These are phyloP conservation scores for Rhynchosporium agropyri DNA, from an alignment of 2,329 filamentous ascomycete species.

Conservation along the genomic window DNA sequence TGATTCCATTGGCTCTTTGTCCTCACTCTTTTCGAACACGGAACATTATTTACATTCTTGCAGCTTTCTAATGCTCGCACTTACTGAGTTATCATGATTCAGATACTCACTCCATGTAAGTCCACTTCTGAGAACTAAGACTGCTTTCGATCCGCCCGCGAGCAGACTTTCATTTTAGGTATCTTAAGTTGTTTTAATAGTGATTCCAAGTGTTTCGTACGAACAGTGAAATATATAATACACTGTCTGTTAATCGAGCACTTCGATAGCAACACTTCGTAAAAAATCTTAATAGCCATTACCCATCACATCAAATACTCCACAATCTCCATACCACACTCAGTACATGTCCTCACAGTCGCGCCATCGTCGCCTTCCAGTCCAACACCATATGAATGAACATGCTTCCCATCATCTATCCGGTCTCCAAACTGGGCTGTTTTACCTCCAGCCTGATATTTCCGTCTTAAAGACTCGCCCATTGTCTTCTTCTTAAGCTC, in stretches of 20 bases:
- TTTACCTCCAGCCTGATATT: constrained; percentile 56
- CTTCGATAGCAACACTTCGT: constrained; percentile 9
- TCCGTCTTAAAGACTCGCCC: constrained; percentile 84
- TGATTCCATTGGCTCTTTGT: too few relatives aligned
- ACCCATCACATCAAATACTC: constrained; percentile 52
- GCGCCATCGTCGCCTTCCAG: constrained; percentile 72
- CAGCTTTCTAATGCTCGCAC: too few relatives aligned
- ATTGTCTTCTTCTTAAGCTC: constrained; percentile 93
- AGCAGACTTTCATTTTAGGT: too few relatives aligned
- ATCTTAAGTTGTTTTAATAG: too few relatives aligned
- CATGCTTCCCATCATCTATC: constrained; percentile 72
- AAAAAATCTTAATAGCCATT: background rate
- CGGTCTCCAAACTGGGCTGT: constrained; percentile 72
- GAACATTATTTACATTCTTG: too few relatives aligned
- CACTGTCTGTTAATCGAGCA: constrained; percentile 4
- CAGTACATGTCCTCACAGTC: constrained; percentile 77
- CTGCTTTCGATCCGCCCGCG: too few relatives aligned
- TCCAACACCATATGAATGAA: constrained; percentile 81
- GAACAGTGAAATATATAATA: too few relatives aligned
- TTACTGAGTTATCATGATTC: too few relatives aligned
- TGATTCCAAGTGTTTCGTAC: too few relatives aligned
- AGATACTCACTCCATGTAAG: too few relatives aligned
- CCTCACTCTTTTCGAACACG: too few relatives aligned
- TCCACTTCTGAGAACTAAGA: too few relatives aligned
- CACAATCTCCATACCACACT: constrained; percentile 79